These are phyloP conservation scores for Cynanchum wilfordii DNA, from an alignment of 257 asterid genomes.

Conservation along the genomic window DNA sequence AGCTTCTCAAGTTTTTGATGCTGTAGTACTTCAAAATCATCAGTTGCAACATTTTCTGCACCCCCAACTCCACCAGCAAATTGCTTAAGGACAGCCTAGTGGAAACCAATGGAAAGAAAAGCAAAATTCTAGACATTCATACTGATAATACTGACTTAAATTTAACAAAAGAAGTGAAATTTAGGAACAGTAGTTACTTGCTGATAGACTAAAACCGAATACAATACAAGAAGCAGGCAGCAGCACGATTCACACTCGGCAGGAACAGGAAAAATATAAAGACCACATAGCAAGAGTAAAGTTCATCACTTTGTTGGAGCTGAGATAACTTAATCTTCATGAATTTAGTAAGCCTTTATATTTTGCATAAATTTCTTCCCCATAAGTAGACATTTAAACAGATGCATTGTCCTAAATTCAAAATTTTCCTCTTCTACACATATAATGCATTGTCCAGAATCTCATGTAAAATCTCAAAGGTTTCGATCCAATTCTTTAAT, in stretches of 20 bases:
- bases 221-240: not conserved
- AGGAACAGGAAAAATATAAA: not conserved
- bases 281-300: not conserved
- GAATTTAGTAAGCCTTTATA: not conserved
- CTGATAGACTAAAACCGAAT: not conserved
- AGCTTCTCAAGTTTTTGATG: conserved; percentile 60
- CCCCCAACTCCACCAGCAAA: conserved; percentile 56
- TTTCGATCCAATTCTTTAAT: not conserved
- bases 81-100: conserved; percentile 62
- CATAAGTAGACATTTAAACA: not conserved
- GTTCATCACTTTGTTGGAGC: not conserved
- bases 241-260: no score
- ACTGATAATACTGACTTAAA: not conserved
- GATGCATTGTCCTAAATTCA: not conserved
- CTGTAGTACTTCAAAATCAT: conserved; percentile 48
- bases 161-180: not conserved
- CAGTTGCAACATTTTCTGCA: conserved; percentile 34
- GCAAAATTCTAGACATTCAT: not conserved
- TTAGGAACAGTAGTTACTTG: not conserved
- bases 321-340: not conserved
- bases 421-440: no score
- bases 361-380: not conserved
- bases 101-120: conserved; percentile 11
- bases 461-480: not conserved
- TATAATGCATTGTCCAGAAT: not conserved